Evolutionary conservation across 805 yeast genomes (phyloP), one percentile per base, ranked within the genome.

Genomic region (Isabelozyma rhagii): DNA sequence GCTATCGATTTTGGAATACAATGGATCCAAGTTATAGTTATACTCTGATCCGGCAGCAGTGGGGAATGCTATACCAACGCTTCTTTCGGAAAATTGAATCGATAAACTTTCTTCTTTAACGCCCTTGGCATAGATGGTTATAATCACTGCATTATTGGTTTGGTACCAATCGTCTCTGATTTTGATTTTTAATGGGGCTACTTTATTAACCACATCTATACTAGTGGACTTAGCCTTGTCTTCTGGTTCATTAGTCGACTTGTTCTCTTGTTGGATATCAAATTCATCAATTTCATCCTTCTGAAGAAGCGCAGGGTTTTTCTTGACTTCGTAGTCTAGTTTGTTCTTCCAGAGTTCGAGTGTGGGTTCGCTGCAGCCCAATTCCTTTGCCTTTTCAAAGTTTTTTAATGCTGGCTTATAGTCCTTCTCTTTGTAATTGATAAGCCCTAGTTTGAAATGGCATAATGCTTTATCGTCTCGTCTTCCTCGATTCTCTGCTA

Each of bases 111-210:
- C 82, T 43, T 74, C 61, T 8, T 85, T 83, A 14, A 89, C 78
- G 40, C 79, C 79, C 52, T 86, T 84, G 44, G 89, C 82, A 60
- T 85, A 93, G 6, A 93, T 68, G 1, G 93, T 82, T 28, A 92
- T 72, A 0, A 84, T 83, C 11, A 91, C 80, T 3, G 64, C 62
- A 0, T 69, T 69, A 8, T 69, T 58, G 13, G 84, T 76, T 64
- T 94, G 97, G 68, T 84, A 93, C 71, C 79, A 74, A 50, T 74
- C 75, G 29, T 68, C 77, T 44, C 72, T 59, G 47, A 64, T 62
- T 50, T 73, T 73, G 40, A 56, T 48, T 45, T 64, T 67, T 43
- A 74, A 53, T 2, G 79, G 78, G 0, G 77, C 77, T 17, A 63
- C 71, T 47, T 68, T 60, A 55, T 71, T 70, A 52, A 71, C 65